These are phyloP conservation scores for Teunomyces cretensis DNA, from an alignment of 805 yeast species.

Conservation along the genomic window DNA sequence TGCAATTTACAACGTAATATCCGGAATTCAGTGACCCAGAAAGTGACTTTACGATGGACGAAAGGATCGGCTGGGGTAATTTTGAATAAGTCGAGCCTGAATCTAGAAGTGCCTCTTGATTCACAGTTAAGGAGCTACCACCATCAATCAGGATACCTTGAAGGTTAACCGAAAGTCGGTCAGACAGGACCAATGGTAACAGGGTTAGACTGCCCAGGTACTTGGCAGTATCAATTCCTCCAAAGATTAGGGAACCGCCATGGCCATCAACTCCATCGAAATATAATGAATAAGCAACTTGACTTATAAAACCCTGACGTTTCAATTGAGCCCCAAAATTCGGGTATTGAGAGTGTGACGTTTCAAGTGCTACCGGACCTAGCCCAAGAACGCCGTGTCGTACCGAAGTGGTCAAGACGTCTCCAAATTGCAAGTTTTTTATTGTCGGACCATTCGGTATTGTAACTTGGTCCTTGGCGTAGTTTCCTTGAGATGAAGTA, in stretches of 20 bases:
- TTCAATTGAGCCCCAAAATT: slow-evolving; percentile 22
- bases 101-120: slow-evolving; percentile 12
- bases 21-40: slow-evolving; percentile 9
- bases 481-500: slow-evolving; percentile 7
- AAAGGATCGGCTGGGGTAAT: slow-evolving; percentile 12
- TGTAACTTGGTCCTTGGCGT: slow-evolving; percentile 8
- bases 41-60: slow-evolving; percentile 9
- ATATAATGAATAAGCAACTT: slow-evolving; percentile 24
- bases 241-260: slow-evolving; percentile 27
- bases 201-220: slow-evolving; percentile 16
- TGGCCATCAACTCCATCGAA: slow-evolving; percentile 16
- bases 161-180: not conserved
- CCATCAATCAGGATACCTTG: not conserved
- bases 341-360: not conserved
- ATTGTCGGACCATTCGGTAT: slow-evolving; percentile 5
- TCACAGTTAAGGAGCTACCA: slow-evolving; percentile 5
- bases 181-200: slow-evolving; percentile 5
- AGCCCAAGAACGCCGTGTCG: slow-evolving; percentile 3
- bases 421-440: slow-evolving; percentile 8
- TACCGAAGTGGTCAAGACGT: slow-evolving; percentile 5
- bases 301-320: slow-evolving; percentile 25
- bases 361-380: not conserved
- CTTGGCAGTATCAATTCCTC: slow-evolving; percentile 29
- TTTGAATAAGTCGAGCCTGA: slow-evolving; percentile 22
- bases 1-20: not conserved